phyloP scores from a whole-genome alignment of 176 grass and related monocot genomes.

The Bromus sterilis region DNA sequence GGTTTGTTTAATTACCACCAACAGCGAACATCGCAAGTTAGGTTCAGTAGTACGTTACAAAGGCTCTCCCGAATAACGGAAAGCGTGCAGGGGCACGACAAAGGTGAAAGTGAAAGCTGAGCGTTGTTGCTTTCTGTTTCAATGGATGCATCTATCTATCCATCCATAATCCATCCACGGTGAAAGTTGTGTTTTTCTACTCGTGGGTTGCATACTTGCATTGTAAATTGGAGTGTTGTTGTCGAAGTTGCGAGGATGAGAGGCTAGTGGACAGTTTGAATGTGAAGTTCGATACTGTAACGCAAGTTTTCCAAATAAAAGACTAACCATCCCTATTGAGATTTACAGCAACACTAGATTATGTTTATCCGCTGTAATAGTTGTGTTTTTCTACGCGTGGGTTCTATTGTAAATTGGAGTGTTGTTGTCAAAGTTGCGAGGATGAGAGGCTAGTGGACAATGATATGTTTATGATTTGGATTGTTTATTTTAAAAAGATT shows the following conservation, averaged over 20 bases:
- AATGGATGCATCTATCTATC: background rate
- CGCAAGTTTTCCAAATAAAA: too few relatives aligned
- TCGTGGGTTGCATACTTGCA: background rate
- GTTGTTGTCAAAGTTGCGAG: background rate
- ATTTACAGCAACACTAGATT: too few relatives aligned
- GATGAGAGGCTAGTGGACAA: background rate
- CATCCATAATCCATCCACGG: background rate
- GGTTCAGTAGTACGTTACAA: background rate
- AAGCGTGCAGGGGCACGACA: background rate
- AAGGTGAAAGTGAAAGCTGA: background rate
- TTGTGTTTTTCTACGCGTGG: background rate
- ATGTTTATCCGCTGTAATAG: background rate
- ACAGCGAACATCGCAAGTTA: background rate
- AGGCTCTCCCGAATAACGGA: background rate
- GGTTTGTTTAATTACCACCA: background rate
- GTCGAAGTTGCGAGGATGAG: background rate
- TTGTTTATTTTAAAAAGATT: background rate
- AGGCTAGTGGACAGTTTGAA: background rate
- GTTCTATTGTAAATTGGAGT: background rate
- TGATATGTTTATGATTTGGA: background rate
- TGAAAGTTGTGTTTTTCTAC: background rate
- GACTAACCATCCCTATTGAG: too few relatives aligned
- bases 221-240: background rate
- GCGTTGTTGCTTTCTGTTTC: background rate
- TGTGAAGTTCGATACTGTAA: too few relatives aligned